Evolutionary conservation across 2,329 filamentous ascomycete genomes (phyloP), one percentile per base, ranked within the genome.

Genomic region (Decorospora gaudefroyi): DNA sequence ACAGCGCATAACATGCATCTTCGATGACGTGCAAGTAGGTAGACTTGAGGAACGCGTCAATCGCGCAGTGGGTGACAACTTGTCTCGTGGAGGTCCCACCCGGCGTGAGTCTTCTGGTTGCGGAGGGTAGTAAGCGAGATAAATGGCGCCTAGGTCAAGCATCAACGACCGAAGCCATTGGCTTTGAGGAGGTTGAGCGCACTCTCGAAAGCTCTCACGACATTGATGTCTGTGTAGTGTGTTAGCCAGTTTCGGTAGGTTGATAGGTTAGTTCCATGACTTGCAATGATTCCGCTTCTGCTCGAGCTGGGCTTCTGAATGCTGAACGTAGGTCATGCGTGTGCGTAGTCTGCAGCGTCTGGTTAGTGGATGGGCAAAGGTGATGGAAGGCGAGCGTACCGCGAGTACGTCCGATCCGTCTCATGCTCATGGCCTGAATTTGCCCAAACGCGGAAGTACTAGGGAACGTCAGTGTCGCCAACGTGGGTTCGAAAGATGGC

Each of bases 371-470:
- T 21, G 10, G n/a, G 5, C 19, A 16, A 26, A 26, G 7, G n/a
- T 35, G 16, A 11, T 17, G 15, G 8, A 26, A 25, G 19, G 10
- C 13, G 42, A 40, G 47, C 21, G 17, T 68, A 86, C 86, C 90
- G 83, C 69, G 92, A 92, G 51, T 83, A 78, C 16, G 88, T 87
- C 42, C 91, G 81, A 46, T 86, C 84, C 42, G 87, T 84, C 67
- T 96, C 91, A 49, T 88, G 84, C 8, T 77, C 73, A 21, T 84
- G 79, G 1, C 87, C 86, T 9, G 87, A 82, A 13, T 85, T 78
- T 16, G 88, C 87, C 90, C 91, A 96, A 23, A 84, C 74, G 45
- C 79, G 79, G 68, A 95, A 95, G 65, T 87, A 87, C 89, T 95
- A 53, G 7, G n/a, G 2, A 15, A 8, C 12, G 39, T 60, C 40